Conservation (phyloP, 768 basidiomycete species). For the Antrodiella citrinella region DNA sequence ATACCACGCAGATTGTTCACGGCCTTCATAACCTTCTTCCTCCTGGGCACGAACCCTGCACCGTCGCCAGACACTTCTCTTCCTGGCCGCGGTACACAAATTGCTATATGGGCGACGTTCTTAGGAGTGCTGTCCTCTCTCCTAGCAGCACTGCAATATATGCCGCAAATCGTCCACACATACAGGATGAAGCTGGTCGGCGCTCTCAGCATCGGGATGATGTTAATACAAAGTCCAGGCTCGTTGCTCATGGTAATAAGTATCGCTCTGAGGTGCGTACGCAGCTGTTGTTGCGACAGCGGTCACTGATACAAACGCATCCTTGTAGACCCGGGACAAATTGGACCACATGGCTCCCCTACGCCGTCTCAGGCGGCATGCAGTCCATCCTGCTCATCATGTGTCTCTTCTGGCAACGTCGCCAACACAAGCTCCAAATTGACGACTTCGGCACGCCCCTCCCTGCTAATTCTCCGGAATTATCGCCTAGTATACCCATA, state of each 20-base stretch:
- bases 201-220: conserved; percentile 90
- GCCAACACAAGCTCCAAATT: conserved; percentile 66
- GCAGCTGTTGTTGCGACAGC: neutral
- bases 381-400: conserved; percentile 76
- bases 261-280: conserved; percentile 56
- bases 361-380: conserved; percentile 74
- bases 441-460: conserved; percentile 83
- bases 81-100: conserved; percentile 23
- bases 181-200: conserved; percentile 78
- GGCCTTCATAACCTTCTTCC: conserved; percentile 51
- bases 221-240: conserved; percentile 91
- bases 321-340: conserved; percentile 60
- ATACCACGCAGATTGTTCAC: conserved; percentile 51
- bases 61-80: conserved; percentile 23
- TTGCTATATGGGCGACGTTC: conserved; percentile 71
- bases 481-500: neutral
- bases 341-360: conserved; percentile 85
- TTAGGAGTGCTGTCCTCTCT: conserved; percentile 76
- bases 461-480: neutral
- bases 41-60: conserved; percentile 40
- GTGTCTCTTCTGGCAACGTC: conserved; percentile 79
- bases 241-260: conserved; percentile 80
- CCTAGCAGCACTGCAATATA: conserved; percentile 79
- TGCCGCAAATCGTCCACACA: conserved; percentile 79
- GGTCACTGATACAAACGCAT: conserved; percentile 1